These are phyloP conservation scores for Afroboletus lepidellus DNA, from an alignment of 1,284 basidiomycete species.

Conservation along the genomic window DNA sequence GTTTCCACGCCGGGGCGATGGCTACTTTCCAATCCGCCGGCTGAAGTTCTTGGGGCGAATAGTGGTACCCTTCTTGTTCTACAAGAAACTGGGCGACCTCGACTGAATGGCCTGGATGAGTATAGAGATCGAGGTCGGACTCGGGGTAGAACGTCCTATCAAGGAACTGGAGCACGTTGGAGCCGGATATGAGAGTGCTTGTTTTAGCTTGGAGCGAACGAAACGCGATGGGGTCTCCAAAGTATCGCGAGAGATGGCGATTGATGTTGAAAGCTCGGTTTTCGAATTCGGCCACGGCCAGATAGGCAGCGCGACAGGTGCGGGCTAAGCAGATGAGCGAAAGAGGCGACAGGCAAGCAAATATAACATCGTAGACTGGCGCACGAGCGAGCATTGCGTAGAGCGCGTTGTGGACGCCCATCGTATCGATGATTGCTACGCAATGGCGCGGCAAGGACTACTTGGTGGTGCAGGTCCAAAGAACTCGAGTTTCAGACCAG, in stretches of 20 bases:
- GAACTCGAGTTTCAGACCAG: too few species aligned
- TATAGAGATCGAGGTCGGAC: constrained; percentile 50
- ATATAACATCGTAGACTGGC: constrained; percentile 23
- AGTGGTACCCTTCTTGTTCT: constrained; percentile 31
- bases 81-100: constrained; percentile 32
- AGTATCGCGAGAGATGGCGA: constrained; percentile 25
- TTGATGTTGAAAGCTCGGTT: constrained; percentile 27
- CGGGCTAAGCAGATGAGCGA: constrained; percentile 14
- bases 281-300: constrained; percentile 9
- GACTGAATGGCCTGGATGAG: constrained; percentile 26
- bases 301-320: constrained; percentile 16
- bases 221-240: constrained; percentile 38
- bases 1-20: too few species aligned
- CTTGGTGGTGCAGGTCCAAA: too few species aligned
- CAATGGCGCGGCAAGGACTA: too few species aligned
- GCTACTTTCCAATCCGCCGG: constrained; percentile 10
- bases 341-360: constrained; percentile 18
- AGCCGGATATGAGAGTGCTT: constrained; percentile 49
- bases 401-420: too few species aligned
- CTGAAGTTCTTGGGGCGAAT: constrained; percentile 6
- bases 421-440: too few species aligned
- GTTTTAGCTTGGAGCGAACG: constrained; percentile 44
- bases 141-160: constrained; percentile 46
- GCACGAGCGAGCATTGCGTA: constrained; percentile 19
- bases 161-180: constrained; percentile 49